Base-by-base conservation (phyloP, 1,284 basidiomycete species). In the Moesziomyces aphidis region DNA sequence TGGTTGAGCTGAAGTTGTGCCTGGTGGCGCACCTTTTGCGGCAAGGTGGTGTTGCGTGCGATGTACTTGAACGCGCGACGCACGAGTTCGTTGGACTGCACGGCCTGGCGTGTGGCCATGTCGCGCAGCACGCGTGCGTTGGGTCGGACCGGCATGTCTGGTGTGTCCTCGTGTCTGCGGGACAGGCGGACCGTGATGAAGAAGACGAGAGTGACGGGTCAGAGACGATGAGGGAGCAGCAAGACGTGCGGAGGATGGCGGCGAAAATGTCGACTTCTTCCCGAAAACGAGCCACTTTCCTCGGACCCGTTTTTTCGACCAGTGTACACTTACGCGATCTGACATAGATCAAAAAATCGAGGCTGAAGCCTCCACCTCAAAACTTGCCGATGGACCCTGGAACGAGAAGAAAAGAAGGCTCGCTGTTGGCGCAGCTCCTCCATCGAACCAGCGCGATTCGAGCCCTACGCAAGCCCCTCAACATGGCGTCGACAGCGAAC, bases 1-100 rank as follows among this genome's bases (percentile, higher is more conserved):
- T 90, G 90, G 86, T 95, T 96, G 59, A 98, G 89, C 82, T 96
- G 93, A 63, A 97, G 88, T 85, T 97, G 95, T n/a, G 96, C 95
- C 82, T 95, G 93, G 86, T 96, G 94, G 65, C 96, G 92, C 57
- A 97, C 89, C 81, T 93, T 91, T 47, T 76, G 59, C 11, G 81
- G 78, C 31, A 84, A 55, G 3, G 81, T 81, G 21, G 81, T 82
- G 68, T 84, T 84, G 26, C 83, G 75, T 0, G 83, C 81, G 15
- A 84, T 76, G 73, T 82, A 84, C 49, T 83, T 82, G 80, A 81
- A 84, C 9, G 83, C 81, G 3, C 79, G 70, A 28, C 83, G 77
- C 39, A 84, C 63, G 48, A 84, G 69, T 68, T 84, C 83, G 69
- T 81, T 79, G 54, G 79, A 80, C 50, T 78, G 63, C n/a, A 84